These are phyloP conservation scores for Kwoniella shandongensis DNA, from an alignment of 768 basidiomycete species.

Conservation along the genomic window DNA sequence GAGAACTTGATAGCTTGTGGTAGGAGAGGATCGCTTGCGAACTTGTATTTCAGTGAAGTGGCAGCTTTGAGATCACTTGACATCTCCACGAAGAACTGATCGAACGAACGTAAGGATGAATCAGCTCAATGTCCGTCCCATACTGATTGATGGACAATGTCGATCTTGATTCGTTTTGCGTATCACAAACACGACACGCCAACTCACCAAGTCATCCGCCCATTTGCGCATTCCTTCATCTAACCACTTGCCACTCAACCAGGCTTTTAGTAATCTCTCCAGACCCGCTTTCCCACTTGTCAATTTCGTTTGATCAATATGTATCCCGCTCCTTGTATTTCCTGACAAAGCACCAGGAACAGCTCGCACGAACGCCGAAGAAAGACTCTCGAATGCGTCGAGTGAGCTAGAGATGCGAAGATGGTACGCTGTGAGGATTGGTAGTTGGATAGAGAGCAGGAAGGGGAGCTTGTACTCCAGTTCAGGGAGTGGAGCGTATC, in stretches of 20 bases:
- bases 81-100: constrained; percentile 92
- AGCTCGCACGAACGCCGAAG: constrained; percentile 79
- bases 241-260: constrained; percentile 76
- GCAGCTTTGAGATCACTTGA: constrained; percentile 56
- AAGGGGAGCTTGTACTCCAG: constrained; percentile 77
- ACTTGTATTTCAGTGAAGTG: constrained; percentile 16
- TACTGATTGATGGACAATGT: not conserved
- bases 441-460: constrained; percentile 79
- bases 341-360: constrained; percentile 83
- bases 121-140: not conserved
- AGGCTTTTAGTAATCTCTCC: constrained; percentile 78
- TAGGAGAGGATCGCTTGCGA: constrained; percentile 27
- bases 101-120: not conserved
- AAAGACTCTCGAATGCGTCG: constrained; percentile 90
- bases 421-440: constrained; percentile 74
- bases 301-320: constrained; percentile 62
- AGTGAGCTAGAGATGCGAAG: constrained; percentile 76
- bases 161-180: not conserved
- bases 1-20: constrained; percentile 14
- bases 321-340: constrained; percentile 58
- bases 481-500: constrained; percentile 82
- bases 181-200: not conserved
- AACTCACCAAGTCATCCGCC: constrained; percentile 83
- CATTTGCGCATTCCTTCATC: constrained; percentile 69
- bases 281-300: constrained; percentile 83